Percentiles rank a stretch among this genome's conserved stretches.
Conservation (phyloP, 306 rosid genomes). For the Vigna hirtella region DNA sequence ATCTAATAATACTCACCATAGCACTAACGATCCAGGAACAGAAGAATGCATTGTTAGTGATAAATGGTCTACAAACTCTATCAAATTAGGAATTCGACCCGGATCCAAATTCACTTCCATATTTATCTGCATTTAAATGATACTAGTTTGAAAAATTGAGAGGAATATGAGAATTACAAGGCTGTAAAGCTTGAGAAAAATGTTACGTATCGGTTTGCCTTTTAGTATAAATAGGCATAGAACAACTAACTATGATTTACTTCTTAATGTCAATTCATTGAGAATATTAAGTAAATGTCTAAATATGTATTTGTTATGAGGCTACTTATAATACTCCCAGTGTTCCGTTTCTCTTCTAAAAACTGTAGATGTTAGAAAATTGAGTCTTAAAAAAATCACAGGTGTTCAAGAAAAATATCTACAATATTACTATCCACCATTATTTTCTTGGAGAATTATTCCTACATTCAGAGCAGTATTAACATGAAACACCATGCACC, state of each 20-base stretch:
- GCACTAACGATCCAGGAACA: slow-evolving; percentile 81
- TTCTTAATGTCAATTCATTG: slow-evolving; percentile 11
- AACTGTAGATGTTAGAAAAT: neutral
- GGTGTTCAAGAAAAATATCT: neutral
- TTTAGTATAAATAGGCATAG: slow-evolving; percentile 21
- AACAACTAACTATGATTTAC: neutral
- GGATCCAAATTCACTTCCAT: slow-evolving; percentile 74
- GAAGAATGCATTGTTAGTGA: slow-evolving; percentile 74
- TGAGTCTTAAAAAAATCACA: slow-evolving; percentile 3
- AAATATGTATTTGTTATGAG: neutral
- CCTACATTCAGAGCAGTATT: neutral
- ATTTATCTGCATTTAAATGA: slow-evolving; percentile 71
- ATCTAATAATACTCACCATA: slow-evolving; percentile 67
- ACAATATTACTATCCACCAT: neutral
- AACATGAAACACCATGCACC: neutral
- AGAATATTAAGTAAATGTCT: slow-evolving; percentile 7
- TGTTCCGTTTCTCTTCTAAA: neutral
- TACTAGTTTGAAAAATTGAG: slow-evolving; percentile 24
- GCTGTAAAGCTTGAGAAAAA: neutral
- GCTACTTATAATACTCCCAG: neutral
- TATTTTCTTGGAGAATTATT: slow-evolving; percentile 6
- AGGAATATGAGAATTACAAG: slow-evolving; percentile 19
- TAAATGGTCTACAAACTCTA: slow-evolving; percentile 80
- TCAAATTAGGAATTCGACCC: slow-evolving; percentile 66
- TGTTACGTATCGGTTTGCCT: neutral